Evolutionary conservation across 805 yeast genomes (phyloP).

Genomic region (Myxozyma kluyveri): DNA sequence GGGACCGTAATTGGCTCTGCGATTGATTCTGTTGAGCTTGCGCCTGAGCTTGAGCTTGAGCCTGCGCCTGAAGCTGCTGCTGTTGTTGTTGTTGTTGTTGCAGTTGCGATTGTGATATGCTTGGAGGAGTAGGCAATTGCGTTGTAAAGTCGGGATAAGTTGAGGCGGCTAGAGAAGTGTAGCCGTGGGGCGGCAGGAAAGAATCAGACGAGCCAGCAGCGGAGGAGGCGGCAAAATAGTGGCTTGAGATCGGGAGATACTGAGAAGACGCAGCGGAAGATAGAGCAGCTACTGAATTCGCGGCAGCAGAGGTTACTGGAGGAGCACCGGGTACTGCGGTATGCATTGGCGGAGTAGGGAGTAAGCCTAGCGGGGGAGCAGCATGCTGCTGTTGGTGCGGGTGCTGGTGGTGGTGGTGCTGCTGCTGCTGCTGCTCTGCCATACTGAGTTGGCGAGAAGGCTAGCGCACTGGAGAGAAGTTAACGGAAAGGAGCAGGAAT

Average conservation of each 20-base stretch:
- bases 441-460: neutral
- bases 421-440: neutral
- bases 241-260: neutral
- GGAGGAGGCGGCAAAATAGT: slow-evolving; percentile 1
- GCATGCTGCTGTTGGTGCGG: neutral
- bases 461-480: neutral
- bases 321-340: too few relatives aligned
- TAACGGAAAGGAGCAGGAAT: neutral
- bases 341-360: neutral
- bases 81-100: slow-evolving; percentile 16
- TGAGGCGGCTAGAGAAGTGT: neutral
- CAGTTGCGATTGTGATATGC: slow-evolving; percentile 4
- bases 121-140: slow-evolving; percentile 21
- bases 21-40: neutral
- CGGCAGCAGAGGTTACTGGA: too few relatives aligned
- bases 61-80: slow-evolving; percentile 7
- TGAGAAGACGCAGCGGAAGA: neutral
- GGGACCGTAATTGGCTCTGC: neutral
- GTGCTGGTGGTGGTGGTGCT: neutral
- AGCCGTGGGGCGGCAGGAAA: slow-evolving; percentile 4
- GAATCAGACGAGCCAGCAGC: neutral
- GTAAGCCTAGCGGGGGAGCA: neutral
- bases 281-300: too few relatives aligned
- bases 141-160: slow-evolving; percentile 15
- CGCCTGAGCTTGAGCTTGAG: neutral